Conservation (phyloP, 768 basidiomycete species). For the Trametes punicea region DNA sequence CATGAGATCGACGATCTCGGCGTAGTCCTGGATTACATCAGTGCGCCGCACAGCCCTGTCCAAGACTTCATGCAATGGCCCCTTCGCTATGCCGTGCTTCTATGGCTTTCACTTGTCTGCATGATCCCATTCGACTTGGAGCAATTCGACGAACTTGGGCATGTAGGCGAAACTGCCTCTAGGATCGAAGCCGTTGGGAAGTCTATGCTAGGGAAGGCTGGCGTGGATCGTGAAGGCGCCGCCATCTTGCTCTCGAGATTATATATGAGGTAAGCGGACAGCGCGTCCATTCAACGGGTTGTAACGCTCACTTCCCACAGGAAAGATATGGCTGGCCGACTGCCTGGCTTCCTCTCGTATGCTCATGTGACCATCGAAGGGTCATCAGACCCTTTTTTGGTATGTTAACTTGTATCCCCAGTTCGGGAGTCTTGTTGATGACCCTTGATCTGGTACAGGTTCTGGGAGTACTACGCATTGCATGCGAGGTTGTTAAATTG, state of each 20-base stretch:
- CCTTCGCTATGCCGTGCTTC: slow-evolving; percentile 74
- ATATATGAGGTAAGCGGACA: slow-evolving; percentile 63
- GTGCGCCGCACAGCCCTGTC: slow-evolving; percentile 41
- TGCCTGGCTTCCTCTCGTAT: slow-evolving; percentile 53
- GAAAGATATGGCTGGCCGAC: slow-evolving; percentile 52
- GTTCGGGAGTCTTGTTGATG: background rate
- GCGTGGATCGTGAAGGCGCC: slow-evolving; percentile 83
- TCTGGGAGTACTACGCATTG: slow-evolving; percentile 63
- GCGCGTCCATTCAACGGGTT: slow-evolving; percentile 5
- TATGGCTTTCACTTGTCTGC: slow-evolving; percentile 94
- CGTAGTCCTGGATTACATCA: slow-evolving; percentile 66
- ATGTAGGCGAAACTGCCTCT: slow-evolving; percentile 51
- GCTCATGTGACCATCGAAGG: slow-evolving; percentile 37
- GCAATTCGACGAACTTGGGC: slow-evolving; percentile 69
- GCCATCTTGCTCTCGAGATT: slow-evolving; percentile 77
- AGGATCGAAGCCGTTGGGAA: slow-evolving; percentile 59
- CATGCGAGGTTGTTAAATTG: slow-evolving; percentile 69
- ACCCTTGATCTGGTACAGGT: slow-evolving; percentile 37
- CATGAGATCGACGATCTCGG: slow-evolving; percentile 84
- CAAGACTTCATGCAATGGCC: slow-evolving; percentile 61
- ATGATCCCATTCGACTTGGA: slow-evolving; percentile 91
- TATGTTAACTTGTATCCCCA: slow-evolving; percentile 31
- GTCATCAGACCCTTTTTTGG: slow-evolving; percentile 47
- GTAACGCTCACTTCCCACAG: slow-evolving; percentile 33
- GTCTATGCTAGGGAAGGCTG: slow-evolving; percentile 57